Evolutionary conservation across 495 filamentous ascomycete genomes (phyloP).

Genomic region (Neurospora africana): DNA sequence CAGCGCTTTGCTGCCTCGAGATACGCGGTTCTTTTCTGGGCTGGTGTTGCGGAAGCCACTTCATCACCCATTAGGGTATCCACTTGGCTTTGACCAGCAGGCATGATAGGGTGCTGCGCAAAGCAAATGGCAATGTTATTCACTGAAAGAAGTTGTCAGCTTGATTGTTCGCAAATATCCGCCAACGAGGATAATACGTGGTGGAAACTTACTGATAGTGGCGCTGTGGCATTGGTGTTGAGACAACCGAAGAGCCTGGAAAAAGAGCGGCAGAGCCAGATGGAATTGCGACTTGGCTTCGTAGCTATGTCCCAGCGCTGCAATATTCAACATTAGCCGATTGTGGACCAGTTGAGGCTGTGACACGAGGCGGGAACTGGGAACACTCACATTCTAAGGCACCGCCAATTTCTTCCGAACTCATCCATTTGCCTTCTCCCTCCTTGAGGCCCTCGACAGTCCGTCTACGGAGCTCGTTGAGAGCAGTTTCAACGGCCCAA

Average conservation of each 20-base stretch:
- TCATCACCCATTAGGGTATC: conserved; percentile 18
- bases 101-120: conserved; percentile 47
- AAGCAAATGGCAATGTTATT: conserved; percentile 61
- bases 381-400: conserved; percentile 50
- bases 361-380: neutral
- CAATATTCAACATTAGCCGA: conserved; percentile 11
- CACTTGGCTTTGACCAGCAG: conserved; percentile 24
- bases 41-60: conserved; percentile 17
- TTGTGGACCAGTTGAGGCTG: neutral
- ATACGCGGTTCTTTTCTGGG: conserved; percentile 39
- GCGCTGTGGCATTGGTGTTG: conserved; percentile 55
- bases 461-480: conserved; percentile 62
- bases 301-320: conserved; percentile 66
- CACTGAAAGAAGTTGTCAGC: conserved; percentile 33
- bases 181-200: neutral
- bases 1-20: conserved; percentile 56
- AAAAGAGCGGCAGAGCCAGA: conserved; percentile 76
- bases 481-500: conserved; percentile 71
- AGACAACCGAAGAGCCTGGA: conserved; percentile 71
- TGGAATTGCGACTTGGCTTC: conserved; percentile 55
- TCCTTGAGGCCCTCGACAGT: conserved; percentile 50
- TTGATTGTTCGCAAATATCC: neutral
- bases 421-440: conserved; percentile 66
- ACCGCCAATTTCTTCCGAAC: conserved; percentile 57
- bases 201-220: conserved; percentile 47